Evolutionary conservation across 192 early-diverging fungal species (phyloP).

Genomic region (Oehlia diaphana): DNA sequence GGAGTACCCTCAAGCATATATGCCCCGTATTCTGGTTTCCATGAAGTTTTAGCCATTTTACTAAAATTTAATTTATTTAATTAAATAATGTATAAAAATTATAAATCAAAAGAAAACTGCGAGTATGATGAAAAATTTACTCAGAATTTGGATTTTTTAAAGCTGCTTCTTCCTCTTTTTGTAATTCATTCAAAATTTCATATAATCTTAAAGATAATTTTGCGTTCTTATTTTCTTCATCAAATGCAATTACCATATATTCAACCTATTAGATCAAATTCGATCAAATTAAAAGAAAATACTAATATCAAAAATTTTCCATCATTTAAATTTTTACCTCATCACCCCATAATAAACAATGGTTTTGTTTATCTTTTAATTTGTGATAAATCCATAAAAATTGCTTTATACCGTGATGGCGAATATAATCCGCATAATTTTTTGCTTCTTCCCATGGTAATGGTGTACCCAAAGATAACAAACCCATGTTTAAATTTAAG

Average conservation of each 20-base stretch:
- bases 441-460: constrained; percentile 92
- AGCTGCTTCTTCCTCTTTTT: constrained; percentile 69
- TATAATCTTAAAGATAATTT: constrained; percentile 79
- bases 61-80: constrained; percentile 53
- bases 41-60: constrained; percentile 65
- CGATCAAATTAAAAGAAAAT: neutral
- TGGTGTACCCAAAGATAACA: constrained; percentile 94
- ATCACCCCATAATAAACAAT: constrained; percentile 92
- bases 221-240: constrained; percentile 69
- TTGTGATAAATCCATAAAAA: constrained; percentile 85
- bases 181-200: constrained; percentile 73
- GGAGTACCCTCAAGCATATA: constrained; percentile 98
- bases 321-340: constrained; percentile 61
- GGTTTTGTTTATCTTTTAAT: constrained; percentile 78
- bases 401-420: constrained; percentile 90
- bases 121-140: constrained; percentile 22
- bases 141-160: constrained; percentile 45
- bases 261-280: constrained; percentile 67
- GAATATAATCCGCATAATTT: constrained; percentile 81
- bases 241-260: constrained; percentile 85
- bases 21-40: constrained; percentile 95
- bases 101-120: neutral
- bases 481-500: constrained; percentile 68
- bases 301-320: neutral
- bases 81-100: constrained; percentile 64